Percentiles rank a stretch among this genome's conserved stretches.
Evolutionary conservation across 208 protist species (phyloP).

Genomic region (Willaertia magna): DNA sequence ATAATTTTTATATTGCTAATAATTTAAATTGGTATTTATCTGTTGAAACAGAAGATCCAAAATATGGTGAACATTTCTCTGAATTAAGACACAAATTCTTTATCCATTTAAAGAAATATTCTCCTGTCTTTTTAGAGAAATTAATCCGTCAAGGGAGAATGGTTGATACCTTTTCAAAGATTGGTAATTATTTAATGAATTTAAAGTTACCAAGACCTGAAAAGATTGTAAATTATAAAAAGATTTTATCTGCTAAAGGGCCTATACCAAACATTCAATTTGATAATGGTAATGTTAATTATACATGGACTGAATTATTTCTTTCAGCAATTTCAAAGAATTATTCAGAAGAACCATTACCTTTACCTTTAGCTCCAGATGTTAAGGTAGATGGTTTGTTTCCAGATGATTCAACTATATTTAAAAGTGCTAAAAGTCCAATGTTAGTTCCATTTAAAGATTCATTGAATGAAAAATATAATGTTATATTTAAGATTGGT

Average conservation of each 20-base stretch:
- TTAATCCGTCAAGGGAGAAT: neutral
- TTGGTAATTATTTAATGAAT: neutral
- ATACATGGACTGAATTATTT: constrained; percentile 7
- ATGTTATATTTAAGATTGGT: constrained; percentile 76
- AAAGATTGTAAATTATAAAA: constrained; percentile 13
- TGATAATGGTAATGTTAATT: constrained; percentile 14
- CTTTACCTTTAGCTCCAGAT: neutral
- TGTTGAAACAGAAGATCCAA: neutral
- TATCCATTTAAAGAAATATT: neutral
- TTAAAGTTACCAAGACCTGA: neutral
- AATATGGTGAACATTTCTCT: neutral
- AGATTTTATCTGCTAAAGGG: constrained; percentile 17
- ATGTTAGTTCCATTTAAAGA: constrained; percentile 5
- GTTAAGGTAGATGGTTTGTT: neutral
- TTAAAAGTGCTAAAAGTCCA: constrained; percentile 6
- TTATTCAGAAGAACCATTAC: constrained; percentile 18
- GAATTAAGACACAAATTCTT: neutral
- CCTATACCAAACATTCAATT: neutral
- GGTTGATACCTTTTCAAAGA: neutral
- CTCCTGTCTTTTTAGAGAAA: neutral
- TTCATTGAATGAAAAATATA: neutral
- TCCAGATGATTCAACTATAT: neutral
- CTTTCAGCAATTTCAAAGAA: neutral
- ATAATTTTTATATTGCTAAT: constrained; percentile 3
- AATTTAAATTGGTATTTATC: constrained; percentile 11